Evolutionary conservation across 371 early-diverging fungal species (phyloP), one percentile per base, ranked within the genome.

Genomic region (Mucor mucedo): DNA sequence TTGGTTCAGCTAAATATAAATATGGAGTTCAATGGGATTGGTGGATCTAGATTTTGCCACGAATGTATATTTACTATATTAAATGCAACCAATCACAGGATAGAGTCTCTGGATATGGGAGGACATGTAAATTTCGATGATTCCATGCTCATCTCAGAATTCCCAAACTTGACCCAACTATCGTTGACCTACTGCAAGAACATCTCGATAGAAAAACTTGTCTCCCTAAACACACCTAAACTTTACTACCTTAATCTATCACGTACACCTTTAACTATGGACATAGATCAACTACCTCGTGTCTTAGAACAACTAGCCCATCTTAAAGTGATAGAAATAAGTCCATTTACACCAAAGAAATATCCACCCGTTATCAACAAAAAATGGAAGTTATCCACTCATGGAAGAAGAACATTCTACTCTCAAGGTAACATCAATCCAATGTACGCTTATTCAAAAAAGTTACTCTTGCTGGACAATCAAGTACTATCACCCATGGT

Each of bases 401-500:
- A 65, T 29, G 70, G 70, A 8, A 38, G 54, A 56, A 33, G 70
- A 47, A 54, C 63, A 0, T 77, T 65, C 47, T 77, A 72, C 41
- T 62, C 62, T 21, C 68, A 66, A 47, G 52, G 41, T 14, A 21
- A 49, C 40, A 53, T 66, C 9, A 72, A 75, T 9, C 75, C 78
- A 0, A 63, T 62, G 14, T 69, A 61, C 27, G 41, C 53, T 21
- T 73, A 77, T 52, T 71, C 77, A 5, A 73, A 73, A 58, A 77
- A 77, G 32, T 58, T 77, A 14, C 27, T 71, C 14, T 35, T 77
- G 60, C 33, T 48, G 47, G 35, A 52, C 13, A 27, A 50, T 13
- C 27, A 38, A 21, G 58, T 32, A 28, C 35, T 64, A 16, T 77
- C 78, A 27, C 71, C 78, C 45, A 75, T 77, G 75, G 62, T 62